A percentile compares a stretch with the other conserved stretches of the same genome.
Conservation (phyloP, 768 basidiomycete genomes). For the Lentinula guzmanii region DNA sequence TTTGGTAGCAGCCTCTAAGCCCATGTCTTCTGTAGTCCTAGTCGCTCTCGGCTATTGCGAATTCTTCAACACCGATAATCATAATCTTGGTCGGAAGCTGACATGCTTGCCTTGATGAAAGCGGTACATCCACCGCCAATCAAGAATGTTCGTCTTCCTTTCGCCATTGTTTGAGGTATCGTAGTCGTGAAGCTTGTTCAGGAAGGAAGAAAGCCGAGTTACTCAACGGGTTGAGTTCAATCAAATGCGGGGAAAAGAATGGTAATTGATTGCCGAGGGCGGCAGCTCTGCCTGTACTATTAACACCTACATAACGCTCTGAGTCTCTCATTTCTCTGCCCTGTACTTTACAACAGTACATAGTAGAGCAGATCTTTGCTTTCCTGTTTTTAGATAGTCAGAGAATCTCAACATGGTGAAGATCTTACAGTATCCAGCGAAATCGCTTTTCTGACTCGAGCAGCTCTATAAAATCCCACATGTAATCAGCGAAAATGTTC, state of each 20-base stretch:
- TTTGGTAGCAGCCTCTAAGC: conserved; percentile 81
- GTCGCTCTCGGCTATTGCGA: conserved; percentile 51
- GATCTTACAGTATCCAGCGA: neutral
- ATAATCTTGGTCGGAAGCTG: neutral
- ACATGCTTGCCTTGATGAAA: conserved; percentile 38
- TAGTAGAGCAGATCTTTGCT: too few species aligned
- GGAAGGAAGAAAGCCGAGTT: neutral
- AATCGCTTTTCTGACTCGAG: neutral
- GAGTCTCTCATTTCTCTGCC: too few species aligned
- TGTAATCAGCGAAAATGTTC: neutral
- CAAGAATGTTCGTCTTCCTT: conserved; percentile 27
- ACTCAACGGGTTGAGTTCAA: neutral
- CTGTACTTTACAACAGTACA: too few species aligned
- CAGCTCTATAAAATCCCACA: neutral
- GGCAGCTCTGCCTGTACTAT: too few species aligned
- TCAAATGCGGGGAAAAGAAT: neutral
- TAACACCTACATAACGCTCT: neutral
- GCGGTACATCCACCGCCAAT: conserved; percentile 46
- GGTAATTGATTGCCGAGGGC: neutral
- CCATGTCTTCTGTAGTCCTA: conserved; percentile 77
- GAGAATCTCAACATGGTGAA: neutral
- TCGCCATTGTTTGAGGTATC: neutral
- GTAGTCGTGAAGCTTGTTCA: neutral
- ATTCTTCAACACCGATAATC: neutral
- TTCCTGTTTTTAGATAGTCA: too few species aligned